Base-by-base conservation (phyloP, 805 yeast species). In the Scheffersomyces amazonensis region DNA sequence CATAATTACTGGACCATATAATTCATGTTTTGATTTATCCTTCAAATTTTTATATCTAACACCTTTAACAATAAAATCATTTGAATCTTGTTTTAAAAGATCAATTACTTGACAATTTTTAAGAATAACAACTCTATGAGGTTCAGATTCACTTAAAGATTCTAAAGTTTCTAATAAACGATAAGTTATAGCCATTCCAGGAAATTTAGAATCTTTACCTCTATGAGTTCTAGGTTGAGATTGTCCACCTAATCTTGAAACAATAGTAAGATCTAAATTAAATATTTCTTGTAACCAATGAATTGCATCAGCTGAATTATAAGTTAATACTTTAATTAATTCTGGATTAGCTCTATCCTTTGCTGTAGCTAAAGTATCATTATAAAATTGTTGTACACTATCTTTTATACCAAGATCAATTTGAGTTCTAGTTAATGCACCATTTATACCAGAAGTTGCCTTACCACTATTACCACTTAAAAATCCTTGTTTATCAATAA, bases 181-280 rank as follows among this genome's bases (percentile, higher is more conserved):
- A 46, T 75, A 77, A 3, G 83, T 76, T 36, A 80, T 77, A 6
- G 85, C 81, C 76, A 76, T 76, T 1, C 85, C 86, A 2, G 85
- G 85, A 36, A 79, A 78, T 42, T 75, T 69, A 15, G 79, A 73
- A 43, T 78, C 83, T 35, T 76, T 73, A 1, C 95, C 90, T 49
- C 95, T 73, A 56, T 87, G 95, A 1, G 96, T 87, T 57, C 96
- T 71, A 16, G 87, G 80, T 35, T 72, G 78, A 1, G 89, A 80
- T 54, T 87, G 95, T 2, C 96, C 96, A 19, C 95, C 95, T 31
- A 87, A 60, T 49, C 86, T 76, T n/a, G 87, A 75, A 10, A 87
- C 83, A 12, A 81, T 67, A 6, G 84, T 73, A 39, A 87, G 63
- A 49, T 81, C 86, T 35, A 85, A 62, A 5, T 69, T 73, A 48